Base-by-base conservation (phyloP, 306 rosid species). In the Glycyrrhiza uralensis region DNA sequence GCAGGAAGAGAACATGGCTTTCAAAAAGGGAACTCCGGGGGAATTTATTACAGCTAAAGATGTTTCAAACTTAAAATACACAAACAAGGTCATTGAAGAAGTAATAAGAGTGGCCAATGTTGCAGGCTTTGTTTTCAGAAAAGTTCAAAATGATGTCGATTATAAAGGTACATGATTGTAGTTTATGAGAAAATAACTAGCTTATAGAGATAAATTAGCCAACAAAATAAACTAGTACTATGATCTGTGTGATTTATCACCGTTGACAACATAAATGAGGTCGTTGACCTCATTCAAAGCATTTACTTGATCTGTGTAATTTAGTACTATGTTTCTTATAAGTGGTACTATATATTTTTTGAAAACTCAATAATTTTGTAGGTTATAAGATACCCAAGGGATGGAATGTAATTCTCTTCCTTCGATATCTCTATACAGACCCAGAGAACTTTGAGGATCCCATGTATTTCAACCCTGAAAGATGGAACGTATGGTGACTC, bases 81-180 rank as follows among this genome's bases (percentile, higher is more conserved):
- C 86, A 49, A 75, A 55, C 67, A 78, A 71, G 82, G 80, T 74
- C 2, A 78, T 83, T 13, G 85, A 83, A 47, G 82, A 83, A 66
- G 76, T 74, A 22, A 54, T 83, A 30, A 74, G 85, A 66, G 19
- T 80, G 78, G 84, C 80, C 26, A 78, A 83, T 39, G 33, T 86
- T 83, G 18, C 84, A 6, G 9, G 60, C 1, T 29, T 79, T 45
- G 0, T 14, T 11, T 76, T 76, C 76, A 78, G 85, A 6, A 26
- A 1, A 7, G 76, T 5, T 24, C 18, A 13, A 12, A 39, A 76
- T 26, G 85, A 85, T n/a, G 69, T 36, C 7, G 71, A 82, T 28
- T 82, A 79, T 26, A 72, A 79, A 64, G 89, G 85, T 68, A 59
- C 1, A 8, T 5, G 9, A 1, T 18, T 68, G 20, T 17, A 47